Base-by-base conservation (phyloP, 805 yeast species). In the Kuraishia cidri region DNA sequence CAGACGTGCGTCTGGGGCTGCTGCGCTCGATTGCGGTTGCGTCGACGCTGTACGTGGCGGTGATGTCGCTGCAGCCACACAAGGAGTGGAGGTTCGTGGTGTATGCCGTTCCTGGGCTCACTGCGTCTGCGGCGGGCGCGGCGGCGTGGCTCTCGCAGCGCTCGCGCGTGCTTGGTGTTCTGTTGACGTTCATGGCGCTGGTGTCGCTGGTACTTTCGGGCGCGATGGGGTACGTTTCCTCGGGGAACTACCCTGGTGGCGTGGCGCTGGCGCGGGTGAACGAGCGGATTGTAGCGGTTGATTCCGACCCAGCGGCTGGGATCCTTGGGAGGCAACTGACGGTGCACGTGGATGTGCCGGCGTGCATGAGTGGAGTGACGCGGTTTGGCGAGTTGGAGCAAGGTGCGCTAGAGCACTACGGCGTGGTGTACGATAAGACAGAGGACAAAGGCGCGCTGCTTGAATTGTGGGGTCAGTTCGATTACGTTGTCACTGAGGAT, bases 31-130 rank as follows among this genome's bases (percentile, higher is more conserved):
- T 78, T 18, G 62, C 71, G 2, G 37, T 69, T 12, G 61, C 85
- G 1, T 58, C 81, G 0, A 26, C 77, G 1, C 32, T 71, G 11
- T 88, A 62, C 47, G 64, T 87, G n/a, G 39, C 60, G 2, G 45
- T 74, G 4, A 67, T 87, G 69, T 86, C 96, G 0, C 52, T 79
- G 32, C 92, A 83, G 53, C 87, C 92, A 3, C 97, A 90, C 46
- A 90, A 90, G 51, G 97, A 90, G 60, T 85, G 94, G 94, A 70
- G 97, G 44, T 90, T 90, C 47, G 75, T 90, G 26, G 62, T 80
- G 12, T 90, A 88, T 52, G 60, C 76, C 0, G 58, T 81, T 4
- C 96, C 97, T 1, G 62, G 79, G 0, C 52, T 85, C 37, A 60
- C 69, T 29, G 84, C 83, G 5, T 66, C 79, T 11, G 53, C 69